These are phyloP conservation scores for Lepidopterella palustris DNA, from an alignment of 495 filamentous ascomycete species.

Conservation along the genomic window DNA sequence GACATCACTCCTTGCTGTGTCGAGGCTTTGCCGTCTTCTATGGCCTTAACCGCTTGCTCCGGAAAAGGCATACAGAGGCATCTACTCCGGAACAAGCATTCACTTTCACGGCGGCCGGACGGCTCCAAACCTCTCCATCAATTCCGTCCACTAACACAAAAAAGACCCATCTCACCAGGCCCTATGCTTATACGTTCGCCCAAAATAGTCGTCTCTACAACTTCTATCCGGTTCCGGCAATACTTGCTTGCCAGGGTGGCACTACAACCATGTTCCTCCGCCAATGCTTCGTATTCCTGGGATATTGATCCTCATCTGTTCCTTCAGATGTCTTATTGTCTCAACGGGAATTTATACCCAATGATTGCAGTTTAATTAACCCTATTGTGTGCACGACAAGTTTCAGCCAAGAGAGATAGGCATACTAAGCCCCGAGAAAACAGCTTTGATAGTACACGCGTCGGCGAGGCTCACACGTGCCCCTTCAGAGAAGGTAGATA, in stretches of 20 bases:
- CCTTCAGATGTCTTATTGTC: background rate
- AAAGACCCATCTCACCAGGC: too few species aligned
- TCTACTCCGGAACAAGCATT: background rate
- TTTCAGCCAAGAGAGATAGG: background rate
- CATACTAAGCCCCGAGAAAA: background rate
- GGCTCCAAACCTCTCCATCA: too few species aligned
- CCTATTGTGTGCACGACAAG: background rate
- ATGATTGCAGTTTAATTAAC: background rate
- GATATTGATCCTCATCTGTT: background rate
- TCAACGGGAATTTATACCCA: background rate
- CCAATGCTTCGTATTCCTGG: background rate
- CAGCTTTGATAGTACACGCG: conserved; percentile 4
- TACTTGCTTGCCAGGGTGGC: too few species aligned
- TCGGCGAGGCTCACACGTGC: background rate
- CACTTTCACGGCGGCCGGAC: too few species aligned
- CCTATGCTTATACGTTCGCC: background rate
- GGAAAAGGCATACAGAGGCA: background rate
- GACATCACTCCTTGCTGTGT: background rate
- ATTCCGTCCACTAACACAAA: too few species aligned
- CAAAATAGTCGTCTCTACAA: background rate
- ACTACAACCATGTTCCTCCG: background rate
- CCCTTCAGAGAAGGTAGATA: background rate
- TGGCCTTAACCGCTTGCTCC: too few species aligned
- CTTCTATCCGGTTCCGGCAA: too few species aligned
- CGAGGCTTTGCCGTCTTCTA: too few species aligned